A percentile compares a stretch with the other conserved stretches of the same genome.
Evolutionary conservation across 2,329 filamentous ascomycete genomes (phyloP).

Genomic region (Phyllachora maydis): DNA sequence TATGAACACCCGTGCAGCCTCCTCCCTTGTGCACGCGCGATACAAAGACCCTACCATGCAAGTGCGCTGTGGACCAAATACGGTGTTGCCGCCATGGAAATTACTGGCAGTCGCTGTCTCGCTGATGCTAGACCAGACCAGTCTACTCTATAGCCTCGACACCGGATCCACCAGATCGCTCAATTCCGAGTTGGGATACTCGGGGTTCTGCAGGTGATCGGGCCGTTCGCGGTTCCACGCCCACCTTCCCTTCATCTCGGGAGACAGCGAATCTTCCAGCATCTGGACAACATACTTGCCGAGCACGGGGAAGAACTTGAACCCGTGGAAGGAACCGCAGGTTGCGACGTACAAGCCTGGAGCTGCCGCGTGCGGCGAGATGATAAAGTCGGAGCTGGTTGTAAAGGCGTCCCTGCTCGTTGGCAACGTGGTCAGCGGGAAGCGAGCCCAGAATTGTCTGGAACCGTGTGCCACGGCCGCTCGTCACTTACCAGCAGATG

Average conservation of each 20-base stretch:
- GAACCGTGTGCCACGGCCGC: too few species aligned
- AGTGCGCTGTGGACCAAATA: too few species aligned
- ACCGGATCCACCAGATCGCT: conserved; percentile 1
- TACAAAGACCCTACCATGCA: too few species aligned
- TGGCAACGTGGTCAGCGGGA: neutral
- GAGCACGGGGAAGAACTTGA: conserved; percentile 45
- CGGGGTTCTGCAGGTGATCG: neutral
- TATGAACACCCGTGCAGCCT: too few species aligned
- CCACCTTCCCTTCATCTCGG: conserved; percentile 24
- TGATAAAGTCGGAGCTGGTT: conserved; percentile 37
- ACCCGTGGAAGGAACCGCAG: conserved; percentile 46
- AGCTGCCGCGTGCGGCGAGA: conserved; percentile 30
- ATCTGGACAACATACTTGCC: conserved; percentile 40
- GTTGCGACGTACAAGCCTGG: conserved; percentile 38
- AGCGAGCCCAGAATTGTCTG: too few species aligned
- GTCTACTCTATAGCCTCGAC: too few species aligned
- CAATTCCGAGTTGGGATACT: neutral
- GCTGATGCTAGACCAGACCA: too few species aligned
- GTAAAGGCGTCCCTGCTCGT: conserved; percentile 42
- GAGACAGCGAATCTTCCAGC: conserved; percentile 22
- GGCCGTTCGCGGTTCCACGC: conserved; percentile 39
- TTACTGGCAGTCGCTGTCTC: too few species aligned
- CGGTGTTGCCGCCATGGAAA: too few species aligned
- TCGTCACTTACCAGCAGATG: too few species aligned
- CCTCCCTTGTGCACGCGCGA: too few species aligned